Evolutionary conservation across 2,329 filamentous ascomycete genomes (phyloP), one percentile per base, ranked within the genome.

Genomic region (Exophiala alcalophila): DNA sequence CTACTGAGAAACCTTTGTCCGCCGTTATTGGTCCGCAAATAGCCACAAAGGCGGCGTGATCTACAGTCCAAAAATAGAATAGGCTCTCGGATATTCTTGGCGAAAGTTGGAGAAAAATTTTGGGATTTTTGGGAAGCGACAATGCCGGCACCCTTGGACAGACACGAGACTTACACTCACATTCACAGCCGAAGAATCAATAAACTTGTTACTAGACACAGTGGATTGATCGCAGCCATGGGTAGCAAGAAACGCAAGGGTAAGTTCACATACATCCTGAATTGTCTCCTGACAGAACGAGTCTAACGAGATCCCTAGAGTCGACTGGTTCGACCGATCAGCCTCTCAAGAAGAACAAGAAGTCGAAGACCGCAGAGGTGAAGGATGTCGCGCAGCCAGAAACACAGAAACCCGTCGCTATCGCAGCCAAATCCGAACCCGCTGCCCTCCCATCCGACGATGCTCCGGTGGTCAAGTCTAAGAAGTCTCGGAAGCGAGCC

Each of bases 281-380:
- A 28, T 8, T 8, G 28, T 33, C 32, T 10, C 15, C 23, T 4
- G 21, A 26, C n/a, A 33, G n/a, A 12, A 43, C n/a, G 26, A 12
- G 8, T 29, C 35, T 51, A 16, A 47, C 24, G 10, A 7, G n/a
- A n/a, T 23, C 16, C 15, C 15, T 34, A 50, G 49, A 45, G 20
- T 44, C 50, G 15, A 36, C 36, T 14, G 46, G 29, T 18, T 29
- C 47, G 7, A 29, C 19, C 5, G 47, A 50, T 30, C 30, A 48
- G 16, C 76, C 76, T 59, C 78, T 80, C 18, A 84, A 83, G 59
- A 70, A 69, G 53, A 62, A 60, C 50, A 60, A 63, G 27, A 55
- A 53, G 36, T 54, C 56, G 43, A 66, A 65, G 50, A 32, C 57
- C 38, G 41, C 55, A 32, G 55, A 65, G 25, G 54, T 60, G 20